Evolutionary conservation across 2,329 filamentous ascomycete species (phyloP), one percentile per base, ranked within the genome.

Genomic region (Emmonsia crescens): DNA sequence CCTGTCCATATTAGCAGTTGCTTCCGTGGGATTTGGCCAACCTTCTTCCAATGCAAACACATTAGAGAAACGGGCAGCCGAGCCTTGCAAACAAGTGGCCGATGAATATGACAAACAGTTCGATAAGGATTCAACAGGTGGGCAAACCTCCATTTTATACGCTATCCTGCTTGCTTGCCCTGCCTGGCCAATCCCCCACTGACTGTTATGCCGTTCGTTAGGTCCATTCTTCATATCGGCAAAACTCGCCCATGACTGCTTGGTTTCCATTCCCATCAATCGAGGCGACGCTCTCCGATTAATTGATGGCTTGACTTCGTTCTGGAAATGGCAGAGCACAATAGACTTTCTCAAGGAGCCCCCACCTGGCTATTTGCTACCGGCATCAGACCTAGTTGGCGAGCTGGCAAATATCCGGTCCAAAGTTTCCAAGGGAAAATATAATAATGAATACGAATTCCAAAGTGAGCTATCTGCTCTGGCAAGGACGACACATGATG

Each of bases 401-500:
- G 75, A 72, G 0, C 70, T 85, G 5, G 75, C 79, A 59, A 69
- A 71, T 10, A 80, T 85, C 57, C 72, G 74, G 49, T 63, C 70
- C 5, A 81, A 78, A 19, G 76, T 78, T 4, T 64, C 69, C 27
- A 70, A 68, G 2, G 75, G 76, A 21, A 70, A 71, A 2, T 85
- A 80, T 66, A 68, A 72, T 3, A 81, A 77, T 68, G 82, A 85
- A 66, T 83, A 80, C 67, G 78, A 80, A 8, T 83, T 84, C 65
- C 80, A 84, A 66, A 64, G 74, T 8, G 81, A 82, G 33, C 74
- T 89, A 2, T 80, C 82, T 61, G 72, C 77, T 42, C 72, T 83
- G 8, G 76, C 85, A 42, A 77, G 78, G 29, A 76, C 76, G 1
- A 81, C 83, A 3, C 84, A 88, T 66, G 86, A 89, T 68, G 84